Conservation (phyloP, 495 filamentous ascomycete genomes). For the Penicillium arizonense region DNA sequence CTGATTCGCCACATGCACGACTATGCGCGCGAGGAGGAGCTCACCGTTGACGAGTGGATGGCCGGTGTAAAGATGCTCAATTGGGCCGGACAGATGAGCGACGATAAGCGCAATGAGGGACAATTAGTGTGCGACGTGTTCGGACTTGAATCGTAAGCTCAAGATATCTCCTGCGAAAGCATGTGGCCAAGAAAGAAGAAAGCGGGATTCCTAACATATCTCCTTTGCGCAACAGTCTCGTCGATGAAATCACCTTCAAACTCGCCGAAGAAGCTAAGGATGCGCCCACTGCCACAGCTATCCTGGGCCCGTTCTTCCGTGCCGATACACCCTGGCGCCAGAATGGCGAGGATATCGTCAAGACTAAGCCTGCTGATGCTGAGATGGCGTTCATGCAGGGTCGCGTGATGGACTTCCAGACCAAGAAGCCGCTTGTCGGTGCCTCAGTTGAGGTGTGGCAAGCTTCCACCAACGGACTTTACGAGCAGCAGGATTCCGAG, state of each 20-base stretch:
- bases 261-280: conserved; percentile 49
- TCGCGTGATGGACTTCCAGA: conserved; percentile 53
- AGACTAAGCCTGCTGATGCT: conserved; percentile 48
- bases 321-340: conserved; percentile 60
- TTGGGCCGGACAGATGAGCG: conserved; percentile 68
- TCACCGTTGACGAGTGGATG: conserved; percentile 50
- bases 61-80: conserved; percentile 59
- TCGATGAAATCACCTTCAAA: conserved; percentile 76
- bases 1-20: conserved; percentile 47
- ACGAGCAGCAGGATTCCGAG: conserved; percentile 73
- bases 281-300: conserved; percentile 64
- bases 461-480: conserved; percentile 72
- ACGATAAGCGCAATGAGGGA: conserved; percentile 69
- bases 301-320: conserved; percentile 78
- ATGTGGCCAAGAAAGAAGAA: neutral
- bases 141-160: conserved; percentile 62
- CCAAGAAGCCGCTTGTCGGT: conserved; percentile 56
- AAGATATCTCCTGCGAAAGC: neutral
- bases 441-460: conserved; percentile 77
- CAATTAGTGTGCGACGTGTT: conserved; percentile 71
- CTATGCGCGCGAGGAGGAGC: conserved; percentile 48
- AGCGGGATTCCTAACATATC: neutral
- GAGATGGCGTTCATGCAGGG: conserved; percentile 64
- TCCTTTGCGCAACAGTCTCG: conserved; percentile 39
- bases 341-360: conserved; percentile 67